These are phyloP conservation scores for Scytalidium lignicola DNA, from an alignment of 2,329 filamentous ascomycete species.

Conservation along the genomic window DNA sequence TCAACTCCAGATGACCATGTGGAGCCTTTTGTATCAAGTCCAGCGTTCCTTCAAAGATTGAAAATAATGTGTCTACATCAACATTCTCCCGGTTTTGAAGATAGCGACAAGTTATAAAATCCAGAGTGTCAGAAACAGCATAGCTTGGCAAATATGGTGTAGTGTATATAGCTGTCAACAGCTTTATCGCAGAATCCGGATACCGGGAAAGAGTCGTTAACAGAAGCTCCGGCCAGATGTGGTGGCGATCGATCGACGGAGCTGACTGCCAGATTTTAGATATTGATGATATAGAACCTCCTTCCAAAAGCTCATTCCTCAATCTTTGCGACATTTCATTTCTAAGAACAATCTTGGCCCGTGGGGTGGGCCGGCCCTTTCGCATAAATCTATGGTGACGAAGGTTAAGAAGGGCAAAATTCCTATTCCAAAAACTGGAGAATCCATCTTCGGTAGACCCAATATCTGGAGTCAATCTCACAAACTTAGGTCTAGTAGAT, in stretches of 20 bases:
- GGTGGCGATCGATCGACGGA: neutral
- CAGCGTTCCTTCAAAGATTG: neutral
- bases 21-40: constrained; percentile 6
- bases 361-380: neutral
- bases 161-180: constrained; percentile 17
- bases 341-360: neutral
- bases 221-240: constrained; percentile 19
- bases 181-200: constrained; percentile 15
- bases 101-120: constrained; percentile 17
- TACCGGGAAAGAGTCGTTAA: constrained; percentile 8
- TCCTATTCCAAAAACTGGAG: constrained; percentile 2
- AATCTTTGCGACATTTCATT: neutral
- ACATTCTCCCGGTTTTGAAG: constrained; percentile 4
- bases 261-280: neutral
- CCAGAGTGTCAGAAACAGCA: constrained; percentile 16
- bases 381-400: constrained; percentile 3
- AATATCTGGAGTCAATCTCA: neutral
- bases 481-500: neutral
- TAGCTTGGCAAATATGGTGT: constrained; percentile 14
- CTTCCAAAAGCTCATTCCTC: neutral
- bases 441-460: neutral
- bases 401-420: constrained; percentile 8
- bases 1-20: constrained; percentile 6
- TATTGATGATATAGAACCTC: neutral
- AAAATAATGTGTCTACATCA: neutral